phyloP scores from a whole-genome alignment of 78 protist genomes.

The Anaeramoeba flamelloides region DNA sequence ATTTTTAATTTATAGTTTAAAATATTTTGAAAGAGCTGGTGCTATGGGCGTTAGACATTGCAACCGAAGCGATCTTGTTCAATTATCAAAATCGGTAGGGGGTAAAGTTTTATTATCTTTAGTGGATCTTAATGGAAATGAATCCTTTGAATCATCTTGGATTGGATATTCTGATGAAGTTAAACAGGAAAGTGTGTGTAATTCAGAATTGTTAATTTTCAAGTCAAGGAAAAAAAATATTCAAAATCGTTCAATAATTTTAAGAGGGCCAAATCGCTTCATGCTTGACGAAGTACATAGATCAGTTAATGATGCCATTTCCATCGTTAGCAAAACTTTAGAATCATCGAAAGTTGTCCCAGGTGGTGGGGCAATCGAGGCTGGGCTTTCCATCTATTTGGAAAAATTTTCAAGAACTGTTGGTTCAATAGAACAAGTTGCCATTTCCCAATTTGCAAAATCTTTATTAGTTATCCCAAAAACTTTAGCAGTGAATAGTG shows the following conservation, averaged over 20 bases:
- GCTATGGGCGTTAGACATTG: constrained; percentile 83
- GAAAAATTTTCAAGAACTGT: constrained; percentile 76
- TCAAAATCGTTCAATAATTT: neutral
- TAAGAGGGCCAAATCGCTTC: neutral
- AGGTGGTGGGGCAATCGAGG: constrained; percentile 93
- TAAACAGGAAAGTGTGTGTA: neutral
- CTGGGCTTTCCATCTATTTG: constrained; percentile 83
- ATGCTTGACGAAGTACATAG: constrained; percentile 67
- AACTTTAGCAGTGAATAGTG: constrained; percentile 86
- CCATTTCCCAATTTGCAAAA: constrained; percentile 89
- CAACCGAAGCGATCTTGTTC: constrained; percentile 71
- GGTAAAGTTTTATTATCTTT: neutral
- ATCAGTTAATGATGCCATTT: constrained; percentile 90
- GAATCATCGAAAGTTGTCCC: constrained; percentile 52
- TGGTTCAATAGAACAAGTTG: constrained; percentile 83
- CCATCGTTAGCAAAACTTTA: constrained; percentile 77
- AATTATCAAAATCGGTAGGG: neutral
- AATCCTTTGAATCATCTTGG: neutral
- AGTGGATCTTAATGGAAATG: neutral
- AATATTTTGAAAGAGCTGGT: constrained; percentile 82
- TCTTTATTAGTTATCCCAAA: constrained; percentile 93
- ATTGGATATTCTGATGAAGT: neutral
- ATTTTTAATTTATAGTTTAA: too few relatives aligned
- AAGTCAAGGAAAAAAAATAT: neutral
- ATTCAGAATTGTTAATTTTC: neutral